Base-by-base conservation (phyloP, 352 stramenopile genomes). In the Globisporangium acanthophoron region DNA sequence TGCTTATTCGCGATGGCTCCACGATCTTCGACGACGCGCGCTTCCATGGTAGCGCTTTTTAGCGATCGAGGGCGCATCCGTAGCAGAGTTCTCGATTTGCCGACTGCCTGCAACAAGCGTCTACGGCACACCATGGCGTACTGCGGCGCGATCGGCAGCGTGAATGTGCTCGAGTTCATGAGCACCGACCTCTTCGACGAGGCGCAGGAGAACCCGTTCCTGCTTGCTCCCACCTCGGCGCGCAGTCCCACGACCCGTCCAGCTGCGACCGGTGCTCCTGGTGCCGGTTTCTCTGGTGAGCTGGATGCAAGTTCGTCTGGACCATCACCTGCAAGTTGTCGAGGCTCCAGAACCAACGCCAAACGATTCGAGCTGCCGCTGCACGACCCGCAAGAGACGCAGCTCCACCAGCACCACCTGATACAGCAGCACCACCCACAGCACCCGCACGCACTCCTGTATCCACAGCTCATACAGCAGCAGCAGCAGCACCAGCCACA, bases 181-280 rank as follows among this genome's bases (percentile, higher is more conserved):
- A 87, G 76, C 67, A 83, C 73, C 1, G 79, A 89, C 29, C 57
- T 88, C 52, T 88, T 88, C 45, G 78, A 88, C 47, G 78, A 88
- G 58, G 73, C 74, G 56, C 78, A 88, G 61, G 78, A 88, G 63
- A 88, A 88, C 55, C 78, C 78, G 21, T 84, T 78, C 56, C 59
- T 88, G 33, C 74, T 88, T n/a, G 15, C 43, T 6, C 18, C 43
- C 18, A n/a, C n/a, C 8, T 41, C 35, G 11, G 8, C 35, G 35
- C 9, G 12, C 35, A 16, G 20, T 29, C 43, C 43, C 11, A 7
- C 43, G 43, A 29, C 20, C 11, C 43, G 16, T 3, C 3, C 8
- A 15, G 11, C 43, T 5, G 9, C 41, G 8, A 20, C 41, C 4
- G 16, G 41, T 20, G 16, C n/a, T 24, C 15, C 5, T 20, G 20